A percentile compares a stretch with the other conserved stretches of the same genome.
phyloP scores from a whole-genome alignment of 208 protist species.

The Tritrichomonas musculus region DNA sequence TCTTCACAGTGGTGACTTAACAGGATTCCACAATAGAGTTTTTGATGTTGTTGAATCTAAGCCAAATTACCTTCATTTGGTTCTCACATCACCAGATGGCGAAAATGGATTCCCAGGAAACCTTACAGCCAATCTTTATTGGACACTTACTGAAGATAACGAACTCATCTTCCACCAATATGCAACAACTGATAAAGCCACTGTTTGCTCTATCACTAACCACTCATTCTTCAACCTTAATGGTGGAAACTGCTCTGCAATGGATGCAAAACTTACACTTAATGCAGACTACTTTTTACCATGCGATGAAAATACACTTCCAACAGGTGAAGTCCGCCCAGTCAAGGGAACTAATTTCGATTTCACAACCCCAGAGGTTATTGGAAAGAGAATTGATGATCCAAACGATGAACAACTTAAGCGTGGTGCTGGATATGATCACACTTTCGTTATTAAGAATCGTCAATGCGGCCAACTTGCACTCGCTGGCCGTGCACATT shows the following conservation, averaged over 20 bases:
- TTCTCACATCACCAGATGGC: not conserved
- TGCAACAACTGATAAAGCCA: not conserved
- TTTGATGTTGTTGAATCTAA: not conserved
- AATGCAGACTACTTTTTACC: not conserved
- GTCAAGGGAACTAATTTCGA: not conserved
- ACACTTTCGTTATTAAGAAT: not conserved
- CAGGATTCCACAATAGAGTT: conserved; percentile 22
- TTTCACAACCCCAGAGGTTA: not conserved
- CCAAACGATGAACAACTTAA: not conserved
- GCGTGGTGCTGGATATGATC: not conserved
- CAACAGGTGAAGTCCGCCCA: not conserved
- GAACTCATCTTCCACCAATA: not conserved
- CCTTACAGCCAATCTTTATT: not conserved
- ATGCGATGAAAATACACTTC: not conserved
- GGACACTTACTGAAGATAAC: not conserved
- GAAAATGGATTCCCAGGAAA: not conserved
- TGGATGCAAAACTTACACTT: not conserved
- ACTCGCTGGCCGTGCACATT: not conserved
- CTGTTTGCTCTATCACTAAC: not conserved
- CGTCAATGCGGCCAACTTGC: not conserved
- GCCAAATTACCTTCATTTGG: not conserved
- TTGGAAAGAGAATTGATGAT: not conserved
- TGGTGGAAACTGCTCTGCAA: no score
- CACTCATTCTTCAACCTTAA: conserved; percentile 25
- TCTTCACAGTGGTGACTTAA: not conserved